phyloP scores from a whole-genome alignment of 2,329 filamentous ascomycete genomes.

The Colletotrichum theobromicola region DNA sequence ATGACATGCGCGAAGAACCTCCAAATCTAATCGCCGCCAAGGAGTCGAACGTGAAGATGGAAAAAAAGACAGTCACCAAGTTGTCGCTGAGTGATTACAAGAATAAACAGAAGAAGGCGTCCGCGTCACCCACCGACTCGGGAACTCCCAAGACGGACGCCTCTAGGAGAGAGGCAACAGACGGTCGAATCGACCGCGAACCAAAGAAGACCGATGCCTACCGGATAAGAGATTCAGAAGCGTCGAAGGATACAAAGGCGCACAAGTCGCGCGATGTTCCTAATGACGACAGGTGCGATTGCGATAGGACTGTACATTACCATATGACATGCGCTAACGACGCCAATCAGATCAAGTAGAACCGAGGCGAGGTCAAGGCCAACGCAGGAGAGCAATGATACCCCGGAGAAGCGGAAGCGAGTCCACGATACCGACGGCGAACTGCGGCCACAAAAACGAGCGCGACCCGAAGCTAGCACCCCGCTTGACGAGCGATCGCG shows the following conservation, averaged over 20 bases:
- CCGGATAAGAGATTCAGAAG: constrained; percentile 27
- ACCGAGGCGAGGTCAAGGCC: background rate
- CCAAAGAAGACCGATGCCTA: constrained; percentile 29
- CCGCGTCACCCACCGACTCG: constrained; percentile 21
- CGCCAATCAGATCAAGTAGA: background rate
- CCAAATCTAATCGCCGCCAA: constrained; percentile 43
- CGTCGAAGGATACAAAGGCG: constrained; percentile 31
- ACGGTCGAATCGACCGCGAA: constrained; percentile 16
- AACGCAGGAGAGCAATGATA: constrained; percentile 12
- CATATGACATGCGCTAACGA: background rate
- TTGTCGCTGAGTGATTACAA: constrained; percentile 65
- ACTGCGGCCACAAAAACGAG: constrained; percentile 50
- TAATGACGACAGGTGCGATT: constrained; percentile 34
- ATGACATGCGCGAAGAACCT: constrained; percentile 61
- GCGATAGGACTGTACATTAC: background rate
- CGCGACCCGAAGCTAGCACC: constrained; percentile 42
- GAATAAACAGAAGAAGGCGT: constrained; percentile 52
- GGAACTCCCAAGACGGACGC: constrained; percentile 29
- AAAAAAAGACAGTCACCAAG: constrained; percentile 56
- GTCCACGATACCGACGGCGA: constrained; percentile 48
- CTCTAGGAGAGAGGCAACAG: constrained; percentile 23
- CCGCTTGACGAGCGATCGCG: constrained; percentile 35
- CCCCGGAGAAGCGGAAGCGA: constrained; percentile 54
- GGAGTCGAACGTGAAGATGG: constrained; percentile 44
- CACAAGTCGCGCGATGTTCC: constrained; percentile 33